Evolutionary conservation across 495 filamentous ascomycete genomes (phyloP).

Genomic region (Penicillium tannophilum): DNA sequence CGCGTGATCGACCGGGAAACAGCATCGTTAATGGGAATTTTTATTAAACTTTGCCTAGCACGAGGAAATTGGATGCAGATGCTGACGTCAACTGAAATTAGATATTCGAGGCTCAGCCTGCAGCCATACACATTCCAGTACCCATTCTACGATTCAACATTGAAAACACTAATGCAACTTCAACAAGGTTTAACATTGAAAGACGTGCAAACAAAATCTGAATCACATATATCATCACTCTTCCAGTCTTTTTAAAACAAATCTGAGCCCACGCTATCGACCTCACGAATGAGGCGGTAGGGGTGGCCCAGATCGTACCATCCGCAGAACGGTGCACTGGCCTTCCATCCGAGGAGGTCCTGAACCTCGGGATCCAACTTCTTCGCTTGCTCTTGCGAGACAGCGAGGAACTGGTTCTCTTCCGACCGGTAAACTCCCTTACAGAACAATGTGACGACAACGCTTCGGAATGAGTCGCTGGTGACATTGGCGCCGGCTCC

Average conservation of each 20-base stretch:
- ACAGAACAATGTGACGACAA: neutral
- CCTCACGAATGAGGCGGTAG: neutral
- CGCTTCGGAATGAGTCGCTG: neutral
- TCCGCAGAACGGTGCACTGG: neutral
- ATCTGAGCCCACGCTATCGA: neutral
- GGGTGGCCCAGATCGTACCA: neutral
- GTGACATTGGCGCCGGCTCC: conserved; percentile 37
- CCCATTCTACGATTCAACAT: no score
- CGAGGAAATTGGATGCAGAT: no score
- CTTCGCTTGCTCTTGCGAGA: neutral
- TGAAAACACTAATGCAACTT: no score
- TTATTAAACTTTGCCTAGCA: no score
- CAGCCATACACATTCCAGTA: no score
- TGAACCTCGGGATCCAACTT: neutral
- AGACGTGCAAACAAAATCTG: no score
- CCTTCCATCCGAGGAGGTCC: neutral
- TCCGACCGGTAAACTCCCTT: neutral
- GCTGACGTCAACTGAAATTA: no score
- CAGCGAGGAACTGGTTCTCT: neutral
- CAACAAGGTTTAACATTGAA: no score
- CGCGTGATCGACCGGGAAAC: no score
- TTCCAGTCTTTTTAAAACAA: neutral
- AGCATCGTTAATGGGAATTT: no score
- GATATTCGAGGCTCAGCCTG: no score
- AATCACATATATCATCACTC: neutral